These are phyloP conservation scores for Stephanodiscus minutulus DNA, from an alignment of 108 stramenopile genomes.

Conservation along the genomic window DNA sequence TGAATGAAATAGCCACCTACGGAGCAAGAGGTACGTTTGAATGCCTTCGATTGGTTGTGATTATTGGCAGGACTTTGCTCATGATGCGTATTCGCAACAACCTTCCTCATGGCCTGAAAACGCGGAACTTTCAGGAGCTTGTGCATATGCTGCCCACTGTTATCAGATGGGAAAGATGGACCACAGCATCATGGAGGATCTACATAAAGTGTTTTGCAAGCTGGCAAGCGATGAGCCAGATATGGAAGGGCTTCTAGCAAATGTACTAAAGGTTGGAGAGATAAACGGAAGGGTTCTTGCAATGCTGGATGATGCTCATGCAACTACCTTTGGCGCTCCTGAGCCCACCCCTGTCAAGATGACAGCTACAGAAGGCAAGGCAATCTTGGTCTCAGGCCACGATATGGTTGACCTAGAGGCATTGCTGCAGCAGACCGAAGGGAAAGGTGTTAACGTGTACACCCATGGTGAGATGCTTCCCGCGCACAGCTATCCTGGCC, in stretches of 20 bases:
- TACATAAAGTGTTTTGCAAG: conserved; percentile 67
- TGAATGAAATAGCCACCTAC: conserved; percentile 75
- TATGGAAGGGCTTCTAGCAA: conserved; percentile 69
- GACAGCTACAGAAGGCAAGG: conserved; percentile 73
- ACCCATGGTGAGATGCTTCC: conserved; percentile 92
- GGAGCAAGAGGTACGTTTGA: conserved; percentile 56
- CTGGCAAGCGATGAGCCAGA: conserved; percentile 63
- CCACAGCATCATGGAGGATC: conserved; percentile 53
- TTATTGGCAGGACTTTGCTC: background rate
- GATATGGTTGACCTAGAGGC: conserved; percentile 69
- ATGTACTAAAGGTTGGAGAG: conserved; percentile 62
- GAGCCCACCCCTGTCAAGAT: conserved; percentile 66
- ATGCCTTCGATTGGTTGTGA: background rate
- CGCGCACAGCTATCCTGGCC: conserved; percentile 78
- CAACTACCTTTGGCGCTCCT: conserved; percentile 59
- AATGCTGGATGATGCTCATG: conserved; percentile 70
- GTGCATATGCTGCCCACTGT: conserved; percentile 79
- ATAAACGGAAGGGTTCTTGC: conserved; percentile 64
- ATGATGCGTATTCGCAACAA: background rate
- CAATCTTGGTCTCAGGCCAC: conserved; percentile 81
- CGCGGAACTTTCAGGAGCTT: conserved; percentile 30
- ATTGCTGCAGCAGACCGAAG: conserved; percentile 81
- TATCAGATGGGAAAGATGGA: conserved; percentile 60
- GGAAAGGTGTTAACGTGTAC: conserved; percentile 83
- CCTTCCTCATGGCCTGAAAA: background rate